These are phyloP conservation scores for Xylariaceae sp. DNA, from an alignment of 2,329 filamentous ascomycete species.

Conservation along the genomic window DNA sequence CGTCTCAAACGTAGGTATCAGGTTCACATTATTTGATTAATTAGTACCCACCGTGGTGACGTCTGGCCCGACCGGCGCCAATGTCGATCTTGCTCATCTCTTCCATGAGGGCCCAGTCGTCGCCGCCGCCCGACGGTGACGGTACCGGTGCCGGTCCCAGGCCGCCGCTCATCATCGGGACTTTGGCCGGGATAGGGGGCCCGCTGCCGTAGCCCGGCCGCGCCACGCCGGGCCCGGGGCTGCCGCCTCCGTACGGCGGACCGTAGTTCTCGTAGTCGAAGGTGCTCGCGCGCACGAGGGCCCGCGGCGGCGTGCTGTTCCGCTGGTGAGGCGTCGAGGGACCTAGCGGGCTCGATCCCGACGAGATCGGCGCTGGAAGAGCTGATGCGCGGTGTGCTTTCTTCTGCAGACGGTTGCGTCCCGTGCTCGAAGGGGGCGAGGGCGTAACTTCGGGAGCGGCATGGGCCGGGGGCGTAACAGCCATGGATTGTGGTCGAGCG, in stretches of 20 bases:
- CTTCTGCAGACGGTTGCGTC: constrained; percentile 67
- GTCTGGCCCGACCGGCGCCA: constrained; percentile 57
- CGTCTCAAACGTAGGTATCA: neutral
- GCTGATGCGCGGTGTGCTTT: constrained; percentile 53
- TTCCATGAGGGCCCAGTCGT: constrained; percentile 65
- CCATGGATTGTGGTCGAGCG: constrained; percentile 53
- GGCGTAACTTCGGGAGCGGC: constrained; percentile 34
- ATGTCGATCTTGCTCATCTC: constrained; percentile 72
- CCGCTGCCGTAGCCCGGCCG: constrained; percentile 41
- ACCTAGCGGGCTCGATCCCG: constrained; percentile 53
- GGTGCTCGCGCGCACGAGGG: constrained; percentile 50
- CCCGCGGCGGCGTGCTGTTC: constrained; percentile 49
- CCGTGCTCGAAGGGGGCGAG: constrained; percentile 42
- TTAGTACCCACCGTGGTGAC: constrained; percentile 46
- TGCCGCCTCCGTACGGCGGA: constrained; percentile 38
- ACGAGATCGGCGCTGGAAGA: constrained; percentile 43
- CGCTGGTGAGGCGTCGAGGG: constrained; percentile 57
- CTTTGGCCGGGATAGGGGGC: constrained; percentile 71
- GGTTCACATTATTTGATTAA: too few relatives aligned
- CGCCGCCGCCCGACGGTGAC: constrained; percentile 35
- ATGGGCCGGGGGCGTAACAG: constrained; percentile 37
- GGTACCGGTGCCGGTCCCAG: constrained; percentile 29
- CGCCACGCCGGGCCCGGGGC: constrained; percentile 28
- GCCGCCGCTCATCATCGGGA: constrained; percentile 56
- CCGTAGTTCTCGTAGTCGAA: constrained; percentile 60